Percentiles rank a stretch among this genome's conserved stretches.
phyloP scores from a whole-genome alignment of 192 early-diverging fungal species.

The Coemansia sp. region DNA sequence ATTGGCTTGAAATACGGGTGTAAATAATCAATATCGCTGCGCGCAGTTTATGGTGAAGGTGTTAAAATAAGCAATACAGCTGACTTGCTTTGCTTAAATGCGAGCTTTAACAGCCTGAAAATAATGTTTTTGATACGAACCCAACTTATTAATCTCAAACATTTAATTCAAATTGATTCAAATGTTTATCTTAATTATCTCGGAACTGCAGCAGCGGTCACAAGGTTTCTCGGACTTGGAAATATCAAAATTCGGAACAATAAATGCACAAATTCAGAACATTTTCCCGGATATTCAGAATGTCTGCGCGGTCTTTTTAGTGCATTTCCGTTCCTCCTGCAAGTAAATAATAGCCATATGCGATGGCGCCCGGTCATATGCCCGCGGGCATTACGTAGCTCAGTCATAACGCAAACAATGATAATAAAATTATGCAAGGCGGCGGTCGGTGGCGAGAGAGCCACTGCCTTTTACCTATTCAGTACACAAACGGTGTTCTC shows the following conservation, averaged over 20 bases:
- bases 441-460: too few relatives aligned
- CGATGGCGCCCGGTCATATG: background rate
- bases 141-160: background rate
- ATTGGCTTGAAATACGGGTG: too few relatives aligned
- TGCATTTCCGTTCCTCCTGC: too few relatives aligned
- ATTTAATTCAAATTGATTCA: constrained; percentile 1
- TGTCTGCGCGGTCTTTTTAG: background rate
- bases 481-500: too few relatives aligned
- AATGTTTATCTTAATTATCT: background rate
- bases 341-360: background rate
- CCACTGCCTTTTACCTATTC: too few relatives aligned
- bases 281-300: background rate
- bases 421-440: too few relatives aligned
- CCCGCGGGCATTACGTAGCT: background rate
- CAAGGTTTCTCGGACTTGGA: background rate
- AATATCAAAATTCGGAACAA: background rate
- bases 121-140: background rate
- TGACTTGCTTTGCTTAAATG: too few relatives aligned
- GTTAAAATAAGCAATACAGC: too few relatives aligned
- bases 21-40: too few relatives aligned
- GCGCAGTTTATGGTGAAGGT: too few relatives aligned
- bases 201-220: background rate
- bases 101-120: too few relatives aligned
- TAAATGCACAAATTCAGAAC: background rate
- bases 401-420: background rate